Conservation (phyloP, 2,329 filamentous ascomycete genomes). For the Neonectria punicea region DNA sequence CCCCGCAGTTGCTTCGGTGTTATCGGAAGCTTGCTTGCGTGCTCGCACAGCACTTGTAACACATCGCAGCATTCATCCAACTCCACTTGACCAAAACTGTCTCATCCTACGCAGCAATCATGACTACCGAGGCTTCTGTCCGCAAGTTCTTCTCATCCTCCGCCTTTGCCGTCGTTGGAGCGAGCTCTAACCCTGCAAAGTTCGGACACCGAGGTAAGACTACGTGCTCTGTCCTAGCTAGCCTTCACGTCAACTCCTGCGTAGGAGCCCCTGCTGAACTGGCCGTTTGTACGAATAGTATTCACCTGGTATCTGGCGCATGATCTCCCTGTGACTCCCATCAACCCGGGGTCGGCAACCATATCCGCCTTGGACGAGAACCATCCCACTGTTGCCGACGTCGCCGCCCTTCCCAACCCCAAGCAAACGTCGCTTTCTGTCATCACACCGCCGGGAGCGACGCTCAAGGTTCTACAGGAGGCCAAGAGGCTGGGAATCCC, state of each 20-base stretch:
- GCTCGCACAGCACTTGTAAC: conserved; percentile 17
- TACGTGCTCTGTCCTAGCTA: conserved; percentile 28
- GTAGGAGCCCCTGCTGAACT: conserved; percentile 4
- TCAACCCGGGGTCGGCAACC: conserved; percentile 78
- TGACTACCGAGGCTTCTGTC: conserved; percentile 77
- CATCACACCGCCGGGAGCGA: conserved; percentile 86
- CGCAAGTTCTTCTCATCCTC: conserved; percentile 83
- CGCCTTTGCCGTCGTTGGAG: conserved; percentile 88
- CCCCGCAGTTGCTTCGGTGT: conserved; percentile 35
- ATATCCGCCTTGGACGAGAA: conserved; percentile 70
- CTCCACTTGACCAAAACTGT: neutral
- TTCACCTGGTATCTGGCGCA: conserved; percentile 89
- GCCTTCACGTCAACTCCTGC: neutral
- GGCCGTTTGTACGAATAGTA: conserved; percentile 62
- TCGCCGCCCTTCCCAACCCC: conserved; percentile 73
- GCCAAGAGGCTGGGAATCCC: conserved; percentile 78
- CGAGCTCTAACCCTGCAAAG: conserved; percentile 84
- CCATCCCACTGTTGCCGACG: conserved; percentile 72
- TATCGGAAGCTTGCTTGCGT: conserved; percentile 22
- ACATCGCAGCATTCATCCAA: neutral
- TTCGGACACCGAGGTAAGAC: conserved; percentile 84
- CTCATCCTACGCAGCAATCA: conserved; percentile 45
- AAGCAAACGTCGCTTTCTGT: conserved; percentile 80
- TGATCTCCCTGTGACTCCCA: conserved; percentile 79
- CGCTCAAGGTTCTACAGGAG: conserved; percentile 78